phyloP scores from a whole-genome alignment of 345 rosid genomes.

The Citrus unshiu region DNA sequence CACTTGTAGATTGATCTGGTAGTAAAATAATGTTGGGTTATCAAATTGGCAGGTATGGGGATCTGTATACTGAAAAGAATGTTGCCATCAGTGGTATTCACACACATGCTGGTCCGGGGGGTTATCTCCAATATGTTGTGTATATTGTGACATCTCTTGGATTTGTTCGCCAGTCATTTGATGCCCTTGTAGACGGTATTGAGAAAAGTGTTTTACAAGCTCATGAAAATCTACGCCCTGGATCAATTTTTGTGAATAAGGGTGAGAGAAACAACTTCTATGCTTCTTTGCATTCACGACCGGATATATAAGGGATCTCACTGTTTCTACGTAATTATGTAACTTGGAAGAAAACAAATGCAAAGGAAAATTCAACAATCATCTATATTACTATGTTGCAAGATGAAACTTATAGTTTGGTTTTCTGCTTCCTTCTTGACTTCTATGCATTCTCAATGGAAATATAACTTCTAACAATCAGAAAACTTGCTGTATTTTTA shows the following conservation, averaged over 20 bases:
- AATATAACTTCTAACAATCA: background rate
- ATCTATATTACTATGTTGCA: background rate
- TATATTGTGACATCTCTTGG: constrained; percentile 92
- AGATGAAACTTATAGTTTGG: background rate
- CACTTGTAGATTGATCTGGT: background rate
- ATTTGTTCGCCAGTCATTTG: constrained; percentile 92
- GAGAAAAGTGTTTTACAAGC: constrained; percentile 85
- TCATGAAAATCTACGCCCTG: constrained; percentile 87
- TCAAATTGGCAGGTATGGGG: constrained; percentile 67
- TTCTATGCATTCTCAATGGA: background rate
- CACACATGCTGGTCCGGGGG: constrained; percentile 98
- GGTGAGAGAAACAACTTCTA: constrained; percentile 40
- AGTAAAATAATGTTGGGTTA: constrained; percentile 9
- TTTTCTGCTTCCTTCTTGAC: background rate
- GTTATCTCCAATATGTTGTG: constrained; percentile 87
- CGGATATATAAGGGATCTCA: background rate
- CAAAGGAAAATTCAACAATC: background rate
- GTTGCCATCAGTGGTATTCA: constrained; percentile 95
- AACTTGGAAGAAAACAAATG: background rate
- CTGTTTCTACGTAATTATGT: background rate
- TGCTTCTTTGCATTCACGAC: background rate
- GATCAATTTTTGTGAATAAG: constrained; percentile 67
- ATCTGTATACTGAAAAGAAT: constrained; percentile 77
- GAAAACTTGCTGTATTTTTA: background rate
- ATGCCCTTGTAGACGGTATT: constrained; percentile 90